Base-by-base conservation (phyloP, 2,329 filamentous ascomycete genomes). In the Neofusicoccum ribis region DNA sequence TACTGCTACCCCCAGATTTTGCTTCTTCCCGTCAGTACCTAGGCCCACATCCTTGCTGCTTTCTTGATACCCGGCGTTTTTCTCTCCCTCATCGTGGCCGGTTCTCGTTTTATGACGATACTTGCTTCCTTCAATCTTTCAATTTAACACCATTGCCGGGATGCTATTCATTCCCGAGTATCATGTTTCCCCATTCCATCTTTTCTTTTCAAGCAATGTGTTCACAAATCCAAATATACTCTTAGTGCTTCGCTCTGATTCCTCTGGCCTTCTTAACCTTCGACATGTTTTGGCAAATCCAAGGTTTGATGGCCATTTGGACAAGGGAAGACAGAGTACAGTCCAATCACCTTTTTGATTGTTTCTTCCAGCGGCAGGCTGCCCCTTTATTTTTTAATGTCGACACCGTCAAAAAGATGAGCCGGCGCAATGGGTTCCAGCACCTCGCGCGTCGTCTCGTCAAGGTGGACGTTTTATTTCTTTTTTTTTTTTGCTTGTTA, bases 61-160 rank as follows among this genome's bases (percentile, higher is more conserved):
- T 62, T 62, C 27, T 62, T 62, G 59, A 62, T 62, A 62, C 59
- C 59, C 59, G 59, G 59, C 59, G 59, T 51, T 62, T 31, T 37
- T 46, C 43, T 34, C 43, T 41, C 46, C 20, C 46, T 39, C 9
- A 47, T 17, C 41, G 41, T 47, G 56, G 56, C 56, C 56, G 56
- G 56, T 31, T 44, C 39, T 31, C 37, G 12, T 58, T 49, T 51
- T 39, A 36, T 36, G 56, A 60, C 44, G 14, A 60, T 60, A 49
- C 43, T 37, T 47, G n/a, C 12, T 47, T 47, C 17, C 27, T 37
- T 15, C n/a, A 44, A 7, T 31, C 9, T 14, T 12, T 41, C n/a
- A 44, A n/a, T 17, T n/a, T 1, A 17, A n/a, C n/a, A 5, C 9
- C 7, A 5, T n/a, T 44, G 5, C n/a, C n/a, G 43, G 43, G 43